Base-by-base conservation (phyloP, 345 rosid genomes). In the Salix caprea region DNA sequence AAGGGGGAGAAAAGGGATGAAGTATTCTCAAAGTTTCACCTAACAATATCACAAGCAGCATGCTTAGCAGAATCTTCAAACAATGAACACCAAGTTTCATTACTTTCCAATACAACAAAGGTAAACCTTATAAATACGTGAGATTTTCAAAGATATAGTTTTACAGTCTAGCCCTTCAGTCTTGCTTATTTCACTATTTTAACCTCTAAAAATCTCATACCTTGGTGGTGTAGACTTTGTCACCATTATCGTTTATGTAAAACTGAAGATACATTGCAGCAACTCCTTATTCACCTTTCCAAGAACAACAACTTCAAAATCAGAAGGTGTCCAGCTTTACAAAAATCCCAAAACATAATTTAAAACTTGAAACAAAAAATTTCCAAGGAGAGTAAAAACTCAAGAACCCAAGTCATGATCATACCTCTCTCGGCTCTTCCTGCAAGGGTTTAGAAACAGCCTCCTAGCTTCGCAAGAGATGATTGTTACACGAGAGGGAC, bases 171-270 rank as follows among this genome's bases (percentile, higher is more conserved):
- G 10, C 44, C 4, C 44, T 40, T 40, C 44, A 40, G 44, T 10
- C 44, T 40, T 44, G 5, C 12, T 56, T 56, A 21, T 21, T 3
- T 56, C 61, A 56, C 4, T n/a, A n/a, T 21, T n/a, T 56, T n/a
- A n/a, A n/a, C 12, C 23, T 7, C 11, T 15, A 5, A 37, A 11
- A 67, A 37, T 2, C 4, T 5, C 70, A 28, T 83, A 89, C 93
- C 93, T 91, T 91, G 39, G 92, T 90, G 77, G 96, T 91, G 88
- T 91, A 91, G 64, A 91, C 93, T 77, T 91, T 91, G 70, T 87
- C 92, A 42, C 96, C 96, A 37, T 90, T 91, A 67, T 91, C 96
- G 75, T 91, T 91, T 67, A 91, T 90, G 79, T 91, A 91, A 85
- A 81, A 91, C 88, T 87, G 89, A 71, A 91, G 96, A 88, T 88